These are phyloP conservation scores for Hygrocybe punicea DNA, from an alignment of 768 basidiomycete species.

Conservation along the genomic window DNA sequence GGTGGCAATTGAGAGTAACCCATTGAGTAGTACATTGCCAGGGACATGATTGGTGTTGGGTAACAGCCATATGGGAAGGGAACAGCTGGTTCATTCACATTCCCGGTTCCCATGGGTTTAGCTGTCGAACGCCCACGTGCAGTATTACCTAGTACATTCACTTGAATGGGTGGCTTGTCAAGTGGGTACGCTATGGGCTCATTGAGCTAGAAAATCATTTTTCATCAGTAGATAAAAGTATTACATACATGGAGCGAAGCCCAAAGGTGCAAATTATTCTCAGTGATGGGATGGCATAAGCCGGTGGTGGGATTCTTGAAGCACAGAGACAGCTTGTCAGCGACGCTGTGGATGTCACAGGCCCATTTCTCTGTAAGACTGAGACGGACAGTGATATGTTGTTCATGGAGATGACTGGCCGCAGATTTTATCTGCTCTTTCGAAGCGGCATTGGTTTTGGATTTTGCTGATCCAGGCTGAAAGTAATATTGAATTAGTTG, in stretches of 20 bases:
- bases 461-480: background rate
- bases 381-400: background rate
- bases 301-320: slow-evolving; percentile 2
- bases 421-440: background rate
- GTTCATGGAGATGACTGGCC: background rate
- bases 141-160: no score
- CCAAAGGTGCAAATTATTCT: slow-evolving; percentile 8
- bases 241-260: slow-evolving; percentile 1
- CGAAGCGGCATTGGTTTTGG: background rate
- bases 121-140: background rate
- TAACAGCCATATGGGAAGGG: background rate
- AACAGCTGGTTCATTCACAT: background rate
- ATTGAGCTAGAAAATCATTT: background rate
- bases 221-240: background rate
- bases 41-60: background rate
- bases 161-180: no score
- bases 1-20: background rate
- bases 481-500: background rate
- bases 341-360: no score
- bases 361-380: no score
- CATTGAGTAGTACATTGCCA: background rate
- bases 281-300: slow-evolving; percentile 5
- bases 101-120: background rate
- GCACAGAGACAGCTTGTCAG: background rate
- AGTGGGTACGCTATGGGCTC: background rate